phyloP scores from a whole-genome alignment of 2,329 filamentous ascomycete species.

The Xylariaceae sp. region DNA sequence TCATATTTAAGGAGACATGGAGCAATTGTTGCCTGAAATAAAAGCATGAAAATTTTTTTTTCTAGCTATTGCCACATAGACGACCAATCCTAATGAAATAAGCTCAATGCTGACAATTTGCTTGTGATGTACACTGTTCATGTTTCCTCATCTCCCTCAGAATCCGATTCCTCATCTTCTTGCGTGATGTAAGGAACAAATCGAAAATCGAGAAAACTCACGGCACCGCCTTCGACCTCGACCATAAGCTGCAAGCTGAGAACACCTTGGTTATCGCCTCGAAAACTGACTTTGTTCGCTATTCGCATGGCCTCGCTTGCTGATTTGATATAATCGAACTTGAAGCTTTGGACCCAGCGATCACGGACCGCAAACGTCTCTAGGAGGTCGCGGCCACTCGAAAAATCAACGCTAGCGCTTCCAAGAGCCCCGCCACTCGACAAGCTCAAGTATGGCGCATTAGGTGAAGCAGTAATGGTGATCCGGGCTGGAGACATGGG shows the following conservation, averaged over 20 bases:
- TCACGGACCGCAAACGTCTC: slow-evolving; percentile 72
- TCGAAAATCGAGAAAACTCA: slow-evolving; percentile 80
- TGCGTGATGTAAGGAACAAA: slow-evolving; percentile 73
- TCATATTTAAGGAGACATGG: too few species aligned
- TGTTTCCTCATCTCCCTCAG: slow-evolving; percentile 40
- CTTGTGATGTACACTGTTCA: not conserved
- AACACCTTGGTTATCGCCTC: slow-evolving; percentile 86
- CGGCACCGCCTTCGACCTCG: slow-evolving; percentile 71
- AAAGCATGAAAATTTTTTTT: too few species aligned
- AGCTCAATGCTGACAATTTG: too few species aligned
- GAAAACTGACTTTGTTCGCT: slow-evolving; percentile 88
- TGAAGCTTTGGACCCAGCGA: slow-evolving; percentile 73
- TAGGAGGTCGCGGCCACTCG: slow-evolving; percentile 66
- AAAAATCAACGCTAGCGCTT: slow-evolving; percentile 68
- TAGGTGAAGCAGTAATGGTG: slow-evolving; percentile 66
- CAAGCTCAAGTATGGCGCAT: slow-evolving; percentile 73
- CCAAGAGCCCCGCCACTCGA: slow-evolving; percentile 64
- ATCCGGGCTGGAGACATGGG: slow-evolving; percentile 73
- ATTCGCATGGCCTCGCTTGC: slow-evolving; percentile 91
- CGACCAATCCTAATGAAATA: not conserved
- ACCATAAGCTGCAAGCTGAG: slow-evolving; percentile 96
- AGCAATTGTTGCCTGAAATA: too few species aligned
- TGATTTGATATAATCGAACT: slow-evolving; percentile 82
- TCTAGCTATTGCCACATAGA: not conserved
- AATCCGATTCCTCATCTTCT: slow-evolving; percentile 58